Conservation (phyloP, 2,329 filamentous ascomycete species). For the Talaromyces sp. region DNA sequence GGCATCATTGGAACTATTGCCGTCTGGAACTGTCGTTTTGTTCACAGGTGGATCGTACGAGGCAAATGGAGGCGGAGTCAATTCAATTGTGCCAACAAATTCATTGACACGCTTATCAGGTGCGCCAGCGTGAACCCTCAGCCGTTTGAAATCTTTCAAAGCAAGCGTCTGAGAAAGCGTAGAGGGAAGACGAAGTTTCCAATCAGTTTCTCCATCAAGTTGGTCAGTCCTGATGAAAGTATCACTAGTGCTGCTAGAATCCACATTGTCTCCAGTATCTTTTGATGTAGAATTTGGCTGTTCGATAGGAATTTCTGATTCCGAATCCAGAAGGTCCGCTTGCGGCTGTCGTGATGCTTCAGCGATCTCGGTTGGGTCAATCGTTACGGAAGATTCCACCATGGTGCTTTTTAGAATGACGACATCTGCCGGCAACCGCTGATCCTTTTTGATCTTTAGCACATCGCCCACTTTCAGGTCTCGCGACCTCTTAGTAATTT, state of each 20-base stretch:
- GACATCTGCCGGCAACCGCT: constrained; percentile 90
- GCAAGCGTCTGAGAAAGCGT: constrained; percentile 76
- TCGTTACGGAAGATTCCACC: constrained; percentile 42
- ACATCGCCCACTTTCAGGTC: constrained; percentile 93
- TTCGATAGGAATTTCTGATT: constrained; percentile 15
- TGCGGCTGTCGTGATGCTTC: constrained; percentile 23
- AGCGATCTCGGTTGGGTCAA: constrained; percentile 18
- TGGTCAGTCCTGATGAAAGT: constrained; percentile 98
- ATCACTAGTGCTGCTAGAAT: constrained; percentile 57
- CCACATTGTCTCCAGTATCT: constrained; percentile 18
- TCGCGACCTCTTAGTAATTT: constrained; percentile 73
- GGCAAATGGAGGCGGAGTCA: constrained; percentile 52
- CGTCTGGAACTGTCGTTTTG: constrained; percentile 17
- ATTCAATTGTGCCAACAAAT: constrained; percentile 82
- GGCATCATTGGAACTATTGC: constrained; percentile 15
- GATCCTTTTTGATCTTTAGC: constrained; percentile 85
- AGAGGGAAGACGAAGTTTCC: constrained; percentile 89
- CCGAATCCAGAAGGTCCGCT: constrained; percentile 21
- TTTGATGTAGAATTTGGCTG: constrained; percentile 12
- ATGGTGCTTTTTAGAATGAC: constrained; percentile 80
- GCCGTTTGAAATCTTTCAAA: constrained; percentile 61
- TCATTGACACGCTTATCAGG: constrained; percentile 93
- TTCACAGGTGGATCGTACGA: constrained; percentile 41
- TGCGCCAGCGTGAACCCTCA: constrained; percentile 74
- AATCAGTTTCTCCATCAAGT: constrained; percentile 95